Conservation (phyloP, 306 rosid species). For the Bauhinia variegata region DNA sequence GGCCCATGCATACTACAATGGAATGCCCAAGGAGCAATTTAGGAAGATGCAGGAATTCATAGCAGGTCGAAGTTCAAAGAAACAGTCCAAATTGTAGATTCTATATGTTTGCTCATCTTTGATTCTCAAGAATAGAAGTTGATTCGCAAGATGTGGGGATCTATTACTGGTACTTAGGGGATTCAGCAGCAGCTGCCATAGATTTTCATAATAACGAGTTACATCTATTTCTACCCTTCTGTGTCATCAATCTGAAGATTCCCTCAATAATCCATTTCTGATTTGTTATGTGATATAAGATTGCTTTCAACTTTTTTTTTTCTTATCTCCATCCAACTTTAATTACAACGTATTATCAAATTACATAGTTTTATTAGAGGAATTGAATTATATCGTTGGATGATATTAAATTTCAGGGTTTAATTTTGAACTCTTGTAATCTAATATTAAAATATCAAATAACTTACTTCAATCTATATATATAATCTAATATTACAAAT, state of each 20-base stretch:
- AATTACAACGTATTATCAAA: no score
- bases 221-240: neutral
- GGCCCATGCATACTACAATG: constrained; percentile 72
- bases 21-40: constrained; percentile 89
- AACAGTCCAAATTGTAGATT: constrained; percentile 73
- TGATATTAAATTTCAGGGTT: no score
- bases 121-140: constrained; percentile 26
- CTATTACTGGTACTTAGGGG: neutral
- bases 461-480: no score
- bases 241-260: neutral
- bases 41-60: constrained; percentile 88
- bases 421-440: no score
- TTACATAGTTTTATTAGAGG: no score
- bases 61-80: constrained; percentile 73
- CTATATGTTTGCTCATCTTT: constrained; percentile 9
- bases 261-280: neutral
- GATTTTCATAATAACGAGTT: neutral
- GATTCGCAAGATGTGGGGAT: constrained; percentile 5
- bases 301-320: no score
- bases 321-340: no score
- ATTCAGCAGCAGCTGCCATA: neutral
- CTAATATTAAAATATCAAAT: no score
- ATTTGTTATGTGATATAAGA: neutral
- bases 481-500: no score
- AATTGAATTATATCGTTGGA: no score